These are phyloP conservation scores for Scedosporium aurantiacum DNA, from an alignment of 2,329 filamentous ascomycete genomes.

Conservation along the genomic window DNA sequence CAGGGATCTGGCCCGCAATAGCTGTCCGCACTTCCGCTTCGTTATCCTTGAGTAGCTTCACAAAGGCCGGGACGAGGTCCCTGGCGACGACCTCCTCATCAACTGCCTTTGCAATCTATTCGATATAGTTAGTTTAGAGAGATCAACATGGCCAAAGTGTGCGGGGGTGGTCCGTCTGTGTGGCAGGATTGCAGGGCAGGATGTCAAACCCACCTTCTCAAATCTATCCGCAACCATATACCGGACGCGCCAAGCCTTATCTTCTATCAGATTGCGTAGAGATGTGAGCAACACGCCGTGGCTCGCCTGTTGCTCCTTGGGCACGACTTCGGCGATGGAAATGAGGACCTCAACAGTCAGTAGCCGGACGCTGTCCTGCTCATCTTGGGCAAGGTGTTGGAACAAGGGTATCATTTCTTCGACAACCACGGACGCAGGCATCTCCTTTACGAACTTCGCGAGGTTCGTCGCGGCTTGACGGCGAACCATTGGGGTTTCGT, in stretches of 20 bases:
- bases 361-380: constrained; percentile 93
- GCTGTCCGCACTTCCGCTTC: constrained; percentile 96
- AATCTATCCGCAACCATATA: constrained; percentile 99
- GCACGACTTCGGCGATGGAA: constrained; percentile 90
- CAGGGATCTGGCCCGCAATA: constrained; percentile 93
- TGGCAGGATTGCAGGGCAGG: neutral
- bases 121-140: neutral
- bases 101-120: constrained; percentile 90
- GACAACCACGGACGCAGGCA: constrained; percentile 82
- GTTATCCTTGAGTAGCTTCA: constrained; percentile 94
- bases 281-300: constrained; percentile 88
- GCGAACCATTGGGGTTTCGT: constrained; percentile 98
- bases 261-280: constrained; percentile 86
- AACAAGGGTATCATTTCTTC: constrained; percentile 99
- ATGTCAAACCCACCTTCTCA: constrained; percentile 60
- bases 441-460: constrained; percentile 95
- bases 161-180: no score
- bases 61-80: constrained; percentile 91
- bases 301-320: constrained; percentile 95
- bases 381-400: constrained; percentile 89
- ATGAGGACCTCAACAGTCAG: constrained; percentile 95
- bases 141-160: neutral
- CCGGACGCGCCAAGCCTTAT: constrained; percentile 98
- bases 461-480: constrained; percentile 94
- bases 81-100: constrained; percentile 91